phyloP scores from a whole-genome alignment of 2,329 filamentous ascomycete genomes.

The Trichoderma harzianum region DNA sequence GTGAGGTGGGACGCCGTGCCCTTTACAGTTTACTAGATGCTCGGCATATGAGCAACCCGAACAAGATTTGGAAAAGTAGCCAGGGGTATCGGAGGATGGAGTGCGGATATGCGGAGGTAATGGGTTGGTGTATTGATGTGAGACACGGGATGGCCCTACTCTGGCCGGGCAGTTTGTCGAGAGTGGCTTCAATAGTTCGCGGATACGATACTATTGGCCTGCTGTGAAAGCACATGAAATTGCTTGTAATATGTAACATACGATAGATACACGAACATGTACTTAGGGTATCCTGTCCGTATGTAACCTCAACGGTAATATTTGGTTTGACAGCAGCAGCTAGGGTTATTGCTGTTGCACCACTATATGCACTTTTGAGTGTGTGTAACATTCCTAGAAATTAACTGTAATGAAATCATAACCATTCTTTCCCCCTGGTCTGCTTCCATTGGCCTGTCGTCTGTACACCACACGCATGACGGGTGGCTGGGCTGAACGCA shows the following conservation, averaged over 20 bases:
- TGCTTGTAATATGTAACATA: not conserved
- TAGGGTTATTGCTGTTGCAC: not conserved
- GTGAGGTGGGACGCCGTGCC: conserved; percentile 34
- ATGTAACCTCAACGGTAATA: not conserved
- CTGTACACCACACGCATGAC: not conserved
- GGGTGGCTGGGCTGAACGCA: not conserved
- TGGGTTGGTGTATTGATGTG: not conserved
- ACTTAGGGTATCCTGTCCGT: not conserved
- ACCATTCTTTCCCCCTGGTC: not conserved
- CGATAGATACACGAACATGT: not conserved
- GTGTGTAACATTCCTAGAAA: not conserved
- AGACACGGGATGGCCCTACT: not conserved
- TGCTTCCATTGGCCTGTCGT: not conserved
- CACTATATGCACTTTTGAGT: not conserved
- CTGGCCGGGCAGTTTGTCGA: not conserved
- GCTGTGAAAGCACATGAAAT: not conserved
- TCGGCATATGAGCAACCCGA: not conserved
- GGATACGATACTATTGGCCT: not conserved
- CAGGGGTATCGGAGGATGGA: not conserved
- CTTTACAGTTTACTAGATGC: conserved; percentile 7
- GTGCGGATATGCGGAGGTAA: not conserved
- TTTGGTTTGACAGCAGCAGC: not conserved
- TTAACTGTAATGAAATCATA: not conserved
- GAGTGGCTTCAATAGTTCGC: not conserved
- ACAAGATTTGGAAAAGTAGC: not conserved